Evolutionary conservation across 2,329 filamentous ascomycete genomes (phyloP).

Genomic region (Emergomyces orientalis): DNA sequence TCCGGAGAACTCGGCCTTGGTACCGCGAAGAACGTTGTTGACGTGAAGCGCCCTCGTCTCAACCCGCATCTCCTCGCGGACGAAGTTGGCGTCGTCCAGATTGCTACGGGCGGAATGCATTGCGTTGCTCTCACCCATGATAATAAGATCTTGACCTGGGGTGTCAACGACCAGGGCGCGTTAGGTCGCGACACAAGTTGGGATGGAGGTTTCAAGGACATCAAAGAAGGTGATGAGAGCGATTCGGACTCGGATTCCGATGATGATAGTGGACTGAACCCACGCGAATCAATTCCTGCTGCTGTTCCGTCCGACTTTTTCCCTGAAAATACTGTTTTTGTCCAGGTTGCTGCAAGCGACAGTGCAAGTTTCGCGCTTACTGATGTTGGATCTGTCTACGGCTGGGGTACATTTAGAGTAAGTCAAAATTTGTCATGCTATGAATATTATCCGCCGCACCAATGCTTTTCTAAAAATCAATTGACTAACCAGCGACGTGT

Average conservation of each 20-base stretch:
- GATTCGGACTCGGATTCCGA: constrained; percentile 43
- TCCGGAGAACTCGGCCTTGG: constrained; percentile 78
- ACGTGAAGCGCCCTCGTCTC: constrained; percentile 65
- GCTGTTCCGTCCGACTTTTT: constrained; percentile 42
- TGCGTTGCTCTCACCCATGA: constrained; percentile 65
- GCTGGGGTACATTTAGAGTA: constrained; percentile 55
- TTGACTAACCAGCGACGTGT: not conserved
- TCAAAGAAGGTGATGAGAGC: constrained; percentile 40
- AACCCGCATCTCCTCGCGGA: constrained; percentile 52
- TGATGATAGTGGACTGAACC: constrained; percentile 46
- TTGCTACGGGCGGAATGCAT: constrained; percentile 78
- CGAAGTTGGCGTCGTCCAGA: constrained; percentile 58
- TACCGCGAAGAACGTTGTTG: constrained; percentile 53
- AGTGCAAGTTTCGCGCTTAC: constrained; percentile 53
- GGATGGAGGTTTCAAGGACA: constrained; percentile 53
- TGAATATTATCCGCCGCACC: constrained; percentile 10
- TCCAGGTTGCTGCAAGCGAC: constrained; percentile 50
- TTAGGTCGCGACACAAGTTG: constrained; percentile 64
- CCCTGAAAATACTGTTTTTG: constrained; percentile 46
- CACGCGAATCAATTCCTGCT: constrained; percentile 46
- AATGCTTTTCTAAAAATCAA: not conserved
- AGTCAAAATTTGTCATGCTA: constrained; percentile 17
- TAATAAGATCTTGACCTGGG: constrained; percentile 77
- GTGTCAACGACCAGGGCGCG: constrained; percentile 76
- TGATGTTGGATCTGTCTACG: constrained; percentile 51